Percentiles rank a stretch among this genome's conserved stretches.
Conservation (phyloP, 2,329 filamentous ascomycete genomes). For the Xenosphaeropsis pyriputrescens region DNA sequence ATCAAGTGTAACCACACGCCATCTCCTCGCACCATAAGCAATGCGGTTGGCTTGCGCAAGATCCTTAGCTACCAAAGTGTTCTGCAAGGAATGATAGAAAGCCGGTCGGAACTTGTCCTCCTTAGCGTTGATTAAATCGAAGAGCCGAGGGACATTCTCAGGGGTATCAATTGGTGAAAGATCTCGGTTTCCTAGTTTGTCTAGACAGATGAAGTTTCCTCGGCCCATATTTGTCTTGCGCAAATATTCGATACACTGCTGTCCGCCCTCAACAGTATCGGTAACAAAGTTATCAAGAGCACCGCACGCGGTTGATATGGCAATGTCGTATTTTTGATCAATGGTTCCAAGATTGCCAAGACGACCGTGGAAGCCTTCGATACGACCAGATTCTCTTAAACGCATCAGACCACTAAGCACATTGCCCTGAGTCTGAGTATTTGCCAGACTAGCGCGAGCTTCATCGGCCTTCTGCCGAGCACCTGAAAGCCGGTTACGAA, state of each 20-base stretch:
- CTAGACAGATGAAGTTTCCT: constrained; percentile 92
- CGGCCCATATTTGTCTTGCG: constrained; percentile 94
- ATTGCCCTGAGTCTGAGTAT: constrained; percentile 83
- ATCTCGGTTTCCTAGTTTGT: constrained; percentile 69
- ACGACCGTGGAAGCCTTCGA: constrained; percentile 92
- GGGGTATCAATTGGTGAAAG: constrained; percentile 73
- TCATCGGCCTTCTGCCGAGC: constrained; percentile 93
- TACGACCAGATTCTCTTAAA: constrained; percentile 87
- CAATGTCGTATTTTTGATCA: constrained; percentile 86
- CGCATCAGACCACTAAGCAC: constrained; percentile 87
- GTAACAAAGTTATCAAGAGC: constrained; percentile 93
- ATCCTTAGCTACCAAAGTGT: constrained; percentile 86
- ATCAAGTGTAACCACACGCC: constrained; percentile 91
- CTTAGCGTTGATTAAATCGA: constrained; percentile 83
- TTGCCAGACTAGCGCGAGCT: constrained; percentile 77
- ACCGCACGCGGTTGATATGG: constrained; percentile 93
- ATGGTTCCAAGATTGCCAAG: constrained; percentile 91
- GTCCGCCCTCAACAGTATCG: constrained; percentile 86
- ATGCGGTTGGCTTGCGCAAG: constrained; percentile 95
- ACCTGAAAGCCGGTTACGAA: constrained; percentile 74
- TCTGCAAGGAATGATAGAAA: constrained; percentile 90
- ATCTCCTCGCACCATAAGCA: constrained; percentile 83
- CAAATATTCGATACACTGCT: constrained; percentile 95
- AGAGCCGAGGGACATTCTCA: constrained; percentile 81
- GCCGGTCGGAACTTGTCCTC: constrained; percentile 76